A percentile compares a stretch with the other conserved stretches of the same genome.
Evolutionary conservation across 2,329 filamentous ascomycete species (phyloP).

Genomic region (Penicillium aurantiogriseum): DNA sequence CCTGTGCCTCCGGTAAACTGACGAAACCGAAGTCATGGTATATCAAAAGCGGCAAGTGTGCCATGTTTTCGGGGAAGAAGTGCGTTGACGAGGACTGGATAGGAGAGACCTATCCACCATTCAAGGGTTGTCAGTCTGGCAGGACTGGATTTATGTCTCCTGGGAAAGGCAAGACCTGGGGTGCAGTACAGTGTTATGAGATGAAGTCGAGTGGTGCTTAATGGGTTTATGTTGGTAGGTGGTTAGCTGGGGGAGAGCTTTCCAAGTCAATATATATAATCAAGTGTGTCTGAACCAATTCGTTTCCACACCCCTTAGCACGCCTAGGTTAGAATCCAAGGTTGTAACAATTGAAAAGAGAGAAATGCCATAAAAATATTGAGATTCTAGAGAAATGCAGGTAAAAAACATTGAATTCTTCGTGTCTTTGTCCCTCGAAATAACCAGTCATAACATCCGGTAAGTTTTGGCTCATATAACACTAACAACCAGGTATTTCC

Average conservation of each 20-base stretch:
- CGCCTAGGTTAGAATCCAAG: neutral
- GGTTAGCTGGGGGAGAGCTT: no score
- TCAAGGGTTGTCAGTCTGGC: neutral
- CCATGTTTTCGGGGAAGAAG: neutral
- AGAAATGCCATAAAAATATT: no score
- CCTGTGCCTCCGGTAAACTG: neutral
- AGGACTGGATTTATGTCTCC: neutral
- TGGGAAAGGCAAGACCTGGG: neutral
- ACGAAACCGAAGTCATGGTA: neutral
- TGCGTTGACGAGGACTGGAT: neutral
- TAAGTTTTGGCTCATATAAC: no score
- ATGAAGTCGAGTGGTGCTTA: no score
- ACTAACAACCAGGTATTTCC: accelerated
- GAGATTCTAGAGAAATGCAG: neutral
- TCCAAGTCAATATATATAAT: neutral
- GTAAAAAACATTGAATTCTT: neutral
- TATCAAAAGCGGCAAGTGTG: neutral
- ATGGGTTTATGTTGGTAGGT: no score
- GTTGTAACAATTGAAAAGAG: no score
- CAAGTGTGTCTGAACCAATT: neutral
- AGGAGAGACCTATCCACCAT: neutral
- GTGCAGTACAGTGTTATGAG: neutral
- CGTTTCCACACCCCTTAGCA: neutral
- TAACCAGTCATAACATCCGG: neutral
- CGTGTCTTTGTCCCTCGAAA: neutral